A percentile compares a stretch with the other conserved stretches of the same genome.
Conservation (phyloP, 2,329 filamentous ascomycete species). For the Salinomyces thailandicus region DNA sequence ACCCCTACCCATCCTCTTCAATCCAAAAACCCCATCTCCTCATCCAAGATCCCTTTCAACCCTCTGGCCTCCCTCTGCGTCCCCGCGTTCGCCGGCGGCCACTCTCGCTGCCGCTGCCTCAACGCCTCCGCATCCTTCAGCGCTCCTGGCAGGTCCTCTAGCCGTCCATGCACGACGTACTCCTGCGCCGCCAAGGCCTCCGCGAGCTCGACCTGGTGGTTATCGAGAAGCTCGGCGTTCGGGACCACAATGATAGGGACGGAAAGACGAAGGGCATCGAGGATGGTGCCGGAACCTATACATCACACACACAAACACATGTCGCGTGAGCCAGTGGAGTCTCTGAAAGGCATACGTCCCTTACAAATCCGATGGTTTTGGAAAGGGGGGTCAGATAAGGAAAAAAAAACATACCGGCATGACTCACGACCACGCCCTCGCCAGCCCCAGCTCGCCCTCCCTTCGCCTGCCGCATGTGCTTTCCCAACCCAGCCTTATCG, state of each 20-base stretch:
- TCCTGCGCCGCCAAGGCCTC: slow-evolving; percentile 61
- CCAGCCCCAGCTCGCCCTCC: slow-evolving; percentile 20
- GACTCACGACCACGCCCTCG: slow-evolving; percentile 71
- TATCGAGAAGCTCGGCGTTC: slow-evolving; percentile 70
- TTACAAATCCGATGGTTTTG: background rate
- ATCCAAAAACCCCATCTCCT: slow-evolving; percentile 48
- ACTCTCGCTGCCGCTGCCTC: slow-evolving; percentile 32
- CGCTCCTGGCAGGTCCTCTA: slow-evolving; percentile 45
- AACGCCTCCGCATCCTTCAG: slow-evolving; percentile 41
- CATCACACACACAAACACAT: no score
- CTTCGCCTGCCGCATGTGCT: slow-evolving; percentile 48
- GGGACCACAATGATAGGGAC: slow-evolving; percentile 81
- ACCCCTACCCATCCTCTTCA: no score
- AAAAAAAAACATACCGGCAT: slow-evolving; percentile 58
- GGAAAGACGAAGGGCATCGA: slow-evolving; percentile 65
- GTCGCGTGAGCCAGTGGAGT: background rate
- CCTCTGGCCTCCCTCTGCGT: slow-evolving; percentile 33
- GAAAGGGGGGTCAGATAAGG: background rate
- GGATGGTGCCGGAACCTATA: slow-evolving; percentile 79
- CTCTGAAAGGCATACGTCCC: background rate
- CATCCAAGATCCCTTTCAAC: slow-evolving; percentile 43
- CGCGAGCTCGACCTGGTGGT: slow-evolving; percentile 85
- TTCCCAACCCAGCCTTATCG: slow-evolving; percentile 47
- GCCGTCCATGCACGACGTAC: slow-evolving; percentile 62
- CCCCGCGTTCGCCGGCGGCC: slow-evolving; percentile 42